Conservation (phyloP, 805 yeast species). For the Myxozyma sirexii region DNA sequence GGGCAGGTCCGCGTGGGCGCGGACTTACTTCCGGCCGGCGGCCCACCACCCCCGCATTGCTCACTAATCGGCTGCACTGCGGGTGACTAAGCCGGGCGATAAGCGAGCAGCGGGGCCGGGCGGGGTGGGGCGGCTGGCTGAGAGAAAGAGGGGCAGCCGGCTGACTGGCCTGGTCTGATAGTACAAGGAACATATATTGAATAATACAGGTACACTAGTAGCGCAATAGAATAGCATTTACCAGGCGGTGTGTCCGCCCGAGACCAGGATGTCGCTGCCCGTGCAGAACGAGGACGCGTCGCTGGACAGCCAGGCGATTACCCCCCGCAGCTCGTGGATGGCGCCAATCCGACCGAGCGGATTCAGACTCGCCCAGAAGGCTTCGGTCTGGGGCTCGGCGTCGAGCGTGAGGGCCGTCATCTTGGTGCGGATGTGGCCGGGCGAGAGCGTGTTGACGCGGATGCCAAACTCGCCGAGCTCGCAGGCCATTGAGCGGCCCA, state of each 20-base stretch:
- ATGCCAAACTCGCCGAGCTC: conserved; percentile 72
- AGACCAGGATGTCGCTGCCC: conserved; percentile 64
- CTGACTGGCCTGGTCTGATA: too few relatives aligned
- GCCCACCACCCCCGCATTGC: not conserved
- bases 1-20: not conserved
- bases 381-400: conserved; percentile 44
- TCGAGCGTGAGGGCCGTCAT: conserved; percentile 49
- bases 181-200: too few relatives aligned
- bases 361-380: conserved; percentile 49
- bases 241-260: conserved; percentile 57
- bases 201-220: too few relatives aligned
- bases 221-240: too few relatives aligned
- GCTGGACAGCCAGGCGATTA: conserved; percentile 64
- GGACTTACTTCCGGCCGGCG: conserved; percentile 5
- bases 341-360: conserved; percentile 66
- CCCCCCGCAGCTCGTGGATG: conserved; percentile 69
- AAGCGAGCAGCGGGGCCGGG: too few relatives aligned
- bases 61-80: too few relatives aligned
- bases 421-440: conserved; percentile 64
- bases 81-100: too few relatives aligned
- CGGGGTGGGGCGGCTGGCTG: too few relatives aligned
- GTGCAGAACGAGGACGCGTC: conserved; percentile 71
- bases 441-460: conserved; percentile 70
- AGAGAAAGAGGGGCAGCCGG: too few relatives aligned
- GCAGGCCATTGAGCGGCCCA: conserved; percentile 66